These are phyloP conservation scores for Kodamaea fungicola DNA, from an alignment of 1,139 yeast genomes.

Conservation along the genomic window DNA sequence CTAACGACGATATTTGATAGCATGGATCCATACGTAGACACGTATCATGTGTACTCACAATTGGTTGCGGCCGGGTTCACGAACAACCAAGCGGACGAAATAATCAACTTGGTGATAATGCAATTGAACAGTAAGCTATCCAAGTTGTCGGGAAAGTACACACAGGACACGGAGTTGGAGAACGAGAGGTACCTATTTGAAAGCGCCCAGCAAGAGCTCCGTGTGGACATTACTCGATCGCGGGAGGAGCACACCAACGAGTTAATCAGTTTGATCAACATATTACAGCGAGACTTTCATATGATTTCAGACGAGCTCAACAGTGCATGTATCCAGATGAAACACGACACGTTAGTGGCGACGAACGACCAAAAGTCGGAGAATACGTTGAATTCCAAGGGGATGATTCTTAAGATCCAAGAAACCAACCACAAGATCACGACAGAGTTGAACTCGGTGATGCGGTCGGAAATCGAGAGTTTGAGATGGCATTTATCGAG, in stretches of 20 bases:
- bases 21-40: slow-evolving; percentile 51
- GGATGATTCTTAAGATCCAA: slow-evolving; percentile 67
- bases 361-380: slow-evolving; percentile 84
- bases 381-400: slow-evolving; percentile 72
- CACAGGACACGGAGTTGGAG: slow-evolving; percentile 71
- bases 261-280: slow-evolving; percentile 61
- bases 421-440: slow-evolving; percentile 84
- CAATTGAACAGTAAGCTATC: slow-evolving; percentile 54
- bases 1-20: slow-evolving; percentile 29
- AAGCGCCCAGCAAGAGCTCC: slow-evolving; percentile 86
- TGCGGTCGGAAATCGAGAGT: slow-evolving; percentile 83
- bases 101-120: slow-evolving; percentile 47
- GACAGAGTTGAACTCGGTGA: slow-evolving; percentile 75
- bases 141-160: slow-evolving; percentile 54
- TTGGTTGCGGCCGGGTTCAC: slow-evolving; percentile 49
- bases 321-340: slow-evolving; percentile 60
- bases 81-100: slow-evolving; percentile 48
- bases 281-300: slow-evolving; percentile 69
- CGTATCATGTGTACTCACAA: slow-evolving; percentile 43
- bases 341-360: slow-evolving; percentile 79
- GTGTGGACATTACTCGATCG: slow-evolving; percentile 73
- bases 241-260: slow-evolving; percentile 72
- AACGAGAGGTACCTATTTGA: slow-evolving; percentile 86
- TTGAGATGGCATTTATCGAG: slow-evolving; percentile 93
- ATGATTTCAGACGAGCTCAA: slow-evolving; percentile 73